Conservation (phyloP, 371 early-diverging fungal genomes). For the Umbelopsis sp. region DNA sequence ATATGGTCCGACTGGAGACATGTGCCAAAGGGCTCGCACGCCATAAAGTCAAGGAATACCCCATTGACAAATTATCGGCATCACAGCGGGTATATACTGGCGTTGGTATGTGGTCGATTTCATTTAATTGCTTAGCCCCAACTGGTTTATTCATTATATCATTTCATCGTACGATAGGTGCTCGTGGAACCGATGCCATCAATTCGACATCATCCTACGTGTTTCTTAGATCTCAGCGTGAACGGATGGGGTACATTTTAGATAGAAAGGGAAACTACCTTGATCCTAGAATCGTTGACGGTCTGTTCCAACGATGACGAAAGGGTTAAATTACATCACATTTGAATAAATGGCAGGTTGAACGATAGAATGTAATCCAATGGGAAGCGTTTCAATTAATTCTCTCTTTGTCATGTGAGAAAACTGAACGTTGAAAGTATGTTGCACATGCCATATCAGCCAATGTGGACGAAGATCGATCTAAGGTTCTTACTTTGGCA, state of each 20-base stretch:
- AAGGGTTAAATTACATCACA: not conserved
- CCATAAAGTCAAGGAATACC: constrained; percentile 43
- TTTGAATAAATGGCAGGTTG: not conserved
- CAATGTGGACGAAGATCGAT: not conserved
- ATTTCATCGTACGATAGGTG: constrained; percentile 13
- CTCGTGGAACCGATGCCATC: constrained; percentile 38
- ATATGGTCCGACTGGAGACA: constrained; percentile 36
- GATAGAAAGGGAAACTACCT: constrained; percentile 53
- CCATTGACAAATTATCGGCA: constrained; percentile 41
- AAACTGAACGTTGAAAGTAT: no score
- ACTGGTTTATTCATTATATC: not conserved
- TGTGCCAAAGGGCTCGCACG: constrained; percentile 42
- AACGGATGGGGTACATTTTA: constrained; percentile 50
- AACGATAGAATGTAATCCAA: not conserved
- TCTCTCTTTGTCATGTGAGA: no score
- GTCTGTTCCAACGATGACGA: constrained; percentile 36
- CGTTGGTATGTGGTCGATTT: constrained; percentile 28
- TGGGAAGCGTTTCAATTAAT: no score
- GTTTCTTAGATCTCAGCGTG: constrained; percentile 45
- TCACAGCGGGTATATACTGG: constrained; percentile 52
- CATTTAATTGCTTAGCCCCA: not conserved
- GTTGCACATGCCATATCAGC: no score
- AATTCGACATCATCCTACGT: constrained; percentile 44
- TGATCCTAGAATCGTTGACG: constrained; percentile 53
- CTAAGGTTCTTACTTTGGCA: not conserved